Evolutionary conservation across 2,329 filamentous ascomycete genomes (phyloP).

Genomic region (Exophiala oligosperma): DNA sequence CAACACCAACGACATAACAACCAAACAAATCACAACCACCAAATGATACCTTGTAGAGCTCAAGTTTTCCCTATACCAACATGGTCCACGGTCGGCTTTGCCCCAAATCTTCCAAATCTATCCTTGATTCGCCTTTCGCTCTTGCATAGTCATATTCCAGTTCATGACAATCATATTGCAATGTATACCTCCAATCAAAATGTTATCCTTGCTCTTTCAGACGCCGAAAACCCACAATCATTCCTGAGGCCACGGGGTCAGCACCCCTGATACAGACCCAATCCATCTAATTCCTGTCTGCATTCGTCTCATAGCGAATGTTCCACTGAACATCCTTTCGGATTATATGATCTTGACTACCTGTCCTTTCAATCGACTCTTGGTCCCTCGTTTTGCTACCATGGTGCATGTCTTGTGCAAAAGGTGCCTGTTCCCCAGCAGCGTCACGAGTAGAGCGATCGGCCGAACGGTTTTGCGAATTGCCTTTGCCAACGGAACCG

Average conservation of each 20-base stretch:
- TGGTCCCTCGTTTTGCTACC: conserved; percentile 14
- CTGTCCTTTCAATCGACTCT: conserved; percentile 24
- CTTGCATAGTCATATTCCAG: neutral
- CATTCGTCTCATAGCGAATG: conserved; percentile 21
- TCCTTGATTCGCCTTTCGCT: too few species aligned
- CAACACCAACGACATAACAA: too few species aligned
- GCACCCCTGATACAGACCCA: neutral
- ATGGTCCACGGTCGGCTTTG: too few species aligned
- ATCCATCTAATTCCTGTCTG: neutral
- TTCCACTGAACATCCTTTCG: conserved; percentile 27
- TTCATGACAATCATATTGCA: neutral
- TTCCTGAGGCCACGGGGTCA: neutral
- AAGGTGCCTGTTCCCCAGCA: conserved; percentile 6
- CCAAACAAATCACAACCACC: too few species aligned
- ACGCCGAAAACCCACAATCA: too few species aligned
- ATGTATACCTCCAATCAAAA: too few species aligned
- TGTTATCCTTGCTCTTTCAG: too few species aligned
- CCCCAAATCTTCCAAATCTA: too few species aligned
- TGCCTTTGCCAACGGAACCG: conserved; percentile 13
- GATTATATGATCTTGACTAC: conserved; percentile 27
- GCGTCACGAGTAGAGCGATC: conserved; percentile 17
- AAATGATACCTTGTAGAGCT: too few species aligned
- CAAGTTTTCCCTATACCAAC: too few species aligned
- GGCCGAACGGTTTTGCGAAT: conserved; percentile 13
- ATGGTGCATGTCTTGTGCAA: conserved; percentile 3